Conservation (phyloP, 305 asterid genomes). For the Fraxinus baroniana region DNA sequence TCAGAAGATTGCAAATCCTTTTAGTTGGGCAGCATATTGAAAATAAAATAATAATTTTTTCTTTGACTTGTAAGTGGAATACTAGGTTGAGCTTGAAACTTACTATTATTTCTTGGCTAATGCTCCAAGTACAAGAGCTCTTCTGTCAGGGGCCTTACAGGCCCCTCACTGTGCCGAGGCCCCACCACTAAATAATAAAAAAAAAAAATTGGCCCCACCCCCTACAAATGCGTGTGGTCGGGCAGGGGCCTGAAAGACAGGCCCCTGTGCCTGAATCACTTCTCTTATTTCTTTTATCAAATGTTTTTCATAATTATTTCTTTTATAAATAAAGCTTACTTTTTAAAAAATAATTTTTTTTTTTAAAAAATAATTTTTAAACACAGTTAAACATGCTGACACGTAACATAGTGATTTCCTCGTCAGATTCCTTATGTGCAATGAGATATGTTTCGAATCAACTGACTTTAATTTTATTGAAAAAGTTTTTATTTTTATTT, state of each 20-base stretch:
- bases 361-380: neutral
- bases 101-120: neutral
- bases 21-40: neutral
- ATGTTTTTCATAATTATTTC: neutral
- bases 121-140: too few species aligned
- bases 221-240: too few species aligned
- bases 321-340: neutral
- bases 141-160: too few species aligned
- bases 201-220: too few species aligned
- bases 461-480: neutral
- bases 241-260: too few species aligned
- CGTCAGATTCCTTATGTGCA: neutral
- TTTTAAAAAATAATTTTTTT: neutral
- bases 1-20: constrained; percentile 26
- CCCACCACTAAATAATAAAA: too few species aligned
- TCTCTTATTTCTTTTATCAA: neutral
- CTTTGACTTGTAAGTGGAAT: neutral
- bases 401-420: neutral
- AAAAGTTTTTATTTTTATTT: neutral
- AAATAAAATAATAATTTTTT: neutral
- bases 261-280: too few species aligned
- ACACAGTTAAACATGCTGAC: neutral
- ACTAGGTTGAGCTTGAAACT: neutral
- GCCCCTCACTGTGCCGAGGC: too few species aligned
- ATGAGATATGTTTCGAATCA: neutral